Base-by-base conservation (phyloP, 23 red algal genomes). In the Gracilaria vermiculophylla region DNA sequence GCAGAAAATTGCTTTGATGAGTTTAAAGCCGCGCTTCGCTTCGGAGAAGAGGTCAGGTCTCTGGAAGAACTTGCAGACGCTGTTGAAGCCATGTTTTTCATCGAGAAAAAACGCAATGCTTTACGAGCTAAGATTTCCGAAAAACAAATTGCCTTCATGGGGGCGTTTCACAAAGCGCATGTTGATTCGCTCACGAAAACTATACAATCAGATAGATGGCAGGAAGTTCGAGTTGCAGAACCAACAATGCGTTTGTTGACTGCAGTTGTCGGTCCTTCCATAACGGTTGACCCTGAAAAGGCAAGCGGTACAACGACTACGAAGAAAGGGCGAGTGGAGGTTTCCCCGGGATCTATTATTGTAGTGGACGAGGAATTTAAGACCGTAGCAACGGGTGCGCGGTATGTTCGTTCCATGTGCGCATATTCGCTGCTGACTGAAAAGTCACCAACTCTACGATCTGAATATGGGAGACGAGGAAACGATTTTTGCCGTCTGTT, bases 101-200 rank as follows among this genome's bases (percentile, higher is more conserved):
- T 76, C 1, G 84, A 88, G 42, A 76, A 60, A 70, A 40, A 62
- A 42, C 25, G 61, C 12, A 75, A 65, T 50, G 25, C 78, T 27
- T 51, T 92, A 9, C 77, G 77, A 53, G 88, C 88, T 9, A 83
- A 82, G 50, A 83, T 83, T 33, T 82, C 88, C 39, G 88, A 92
- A 34, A 64, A 69, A 45, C 69, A 77, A 23, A 77, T 83, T 42
- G 80, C 88, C 31, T 92, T 92, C 53, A 13, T 92, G 5, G 49
- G 77, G 8, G 62, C 78, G 27, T 77, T 92, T 76, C 88, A 92
- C 76, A 82, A 62, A 19, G 78, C 88, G 27, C 88, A 92, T 92
- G 66, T 83, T 69, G 77, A 82, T 54, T 33, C 62, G 77, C 62
- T 92, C 39, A 92, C 88, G 61, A 35, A 48, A 42, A 83, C 77